These are phyloP conservation scores for Starmerella bombicola DNA, from an alignment of 805 yeast species.

Conservation along the genomic window DNA sequence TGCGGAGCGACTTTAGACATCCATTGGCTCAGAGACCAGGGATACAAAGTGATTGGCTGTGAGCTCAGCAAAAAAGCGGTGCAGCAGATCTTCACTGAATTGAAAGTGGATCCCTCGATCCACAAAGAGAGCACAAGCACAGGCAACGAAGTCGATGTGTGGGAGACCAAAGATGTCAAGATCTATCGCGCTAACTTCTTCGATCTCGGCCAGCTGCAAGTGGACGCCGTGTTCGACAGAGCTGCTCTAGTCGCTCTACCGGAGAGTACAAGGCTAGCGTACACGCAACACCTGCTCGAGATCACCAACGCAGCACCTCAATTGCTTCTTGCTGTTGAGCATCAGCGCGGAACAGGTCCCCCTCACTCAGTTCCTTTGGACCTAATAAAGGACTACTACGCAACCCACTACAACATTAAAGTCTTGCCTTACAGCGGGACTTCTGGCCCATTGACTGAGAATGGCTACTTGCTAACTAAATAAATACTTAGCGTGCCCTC, in stretches of 20 bases:
- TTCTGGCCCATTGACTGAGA: conserved; percentile 2
- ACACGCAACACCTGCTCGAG: conserved; percentile 6
- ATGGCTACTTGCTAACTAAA: conserved; percentile 3
- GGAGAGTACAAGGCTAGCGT: conserved; percentile 3
- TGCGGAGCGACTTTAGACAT: conserved; percentile 15
- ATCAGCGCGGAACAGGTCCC: conserved; percentile 7
- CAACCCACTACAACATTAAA: conserved; percentile 4
- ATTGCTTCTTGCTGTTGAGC: conserved; percentile 14
- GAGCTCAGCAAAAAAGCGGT: conserved; percentile 14
- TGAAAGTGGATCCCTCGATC: conserved; percentile 7
- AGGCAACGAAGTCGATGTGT: conserved; percentile 5
- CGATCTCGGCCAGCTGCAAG: conserved; percentile 4
- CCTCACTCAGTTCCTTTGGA: conserved; percentile 12
- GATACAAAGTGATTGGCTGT: conserved; percentile 13
- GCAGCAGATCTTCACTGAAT: conserved; percentile 8
- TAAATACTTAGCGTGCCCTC: no score
- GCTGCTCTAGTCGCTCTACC: conserved; percentile 18
- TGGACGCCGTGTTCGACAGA: conserved; percentile 15
- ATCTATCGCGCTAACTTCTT: conserved; percentile 11
- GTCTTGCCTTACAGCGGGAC: not conserved
- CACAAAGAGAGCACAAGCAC: not conserved
- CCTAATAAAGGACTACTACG: conserved; percentile 13
- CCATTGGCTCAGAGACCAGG: conserved; percentile 7
- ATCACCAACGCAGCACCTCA: conserved; percentile 15
- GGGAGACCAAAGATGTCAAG: not conserved